A percentile compares a stretch with the other conserved stretches of the same genome.
phyloP scores from a whole-genome alignment of 352 stramenopile genomes.

The Albugo laibachii region DNA sequence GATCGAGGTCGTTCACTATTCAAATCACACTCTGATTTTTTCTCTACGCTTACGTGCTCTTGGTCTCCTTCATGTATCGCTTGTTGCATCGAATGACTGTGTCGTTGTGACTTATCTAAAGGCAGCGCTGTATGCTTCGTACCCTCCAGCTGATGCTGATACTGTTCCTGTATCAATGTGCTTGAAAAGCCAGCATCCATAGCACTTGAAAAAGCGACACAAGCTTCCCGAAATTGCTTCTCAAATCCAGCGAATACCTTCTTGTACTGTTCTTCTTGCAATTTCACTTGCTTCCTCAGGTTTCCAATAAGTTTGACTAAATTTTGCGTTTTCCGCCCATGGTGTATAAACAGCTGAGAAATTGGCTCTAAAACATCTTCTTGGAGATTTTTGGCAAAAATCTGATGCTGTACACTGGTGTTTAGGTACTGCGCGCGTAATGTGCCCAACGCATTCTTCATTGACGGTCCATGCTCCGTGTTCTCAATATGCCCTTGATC shows the following conservation, averaged over 20 bases:
- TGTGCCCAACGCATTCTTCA: conserved; percentile 19
- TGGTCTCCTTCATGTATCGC: not conserved
- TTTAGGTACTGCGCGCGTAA: conserved; percentile 62
- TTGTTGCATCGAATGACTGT: too few relatives aligned
- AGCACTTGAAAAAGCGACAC: conserved; percentile 27
- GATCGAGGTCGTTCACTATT: not conserved
- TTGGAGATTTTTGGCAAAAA: conserved; percentile 45
- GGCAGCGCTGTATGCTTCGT: conserved; percentile 9
- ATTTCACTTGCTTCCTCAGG: conserved; percentile 62
- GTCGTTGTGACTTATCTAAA: not conserved
- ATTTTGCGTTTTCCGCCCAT: conserved; percentile 30
- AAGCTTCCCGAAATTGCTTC: conserved; percentile 48
- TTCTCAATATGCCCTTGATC: conserved; percentile 35
- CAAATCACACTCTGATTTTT: not conserved
- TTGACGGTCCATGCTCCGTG: conserved; percentile 13
- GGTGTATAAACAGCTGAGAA: conserved; percentile 27
- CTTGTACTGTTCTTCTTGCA: conserved; percentile 47
- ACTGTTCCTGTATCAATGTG: conserved; percentile 44
- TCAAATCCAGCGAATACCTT: conserved; percentile 50
- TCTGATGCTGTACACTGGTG: conserved; percentile 58
- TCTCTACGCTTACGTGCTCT: not conserved
- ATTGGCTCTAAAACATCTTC: conserved; percentile 62
- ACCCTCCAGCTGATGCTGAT: conserved; percentile 22
- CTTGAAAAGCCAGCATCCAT: conserved; percentile 64
- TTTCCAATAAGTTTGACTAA: conserved; percentile 28